Conservation (phyloP, 1,284 basidiomycete genomes). For the Leucoagaricus sp. region DNA sequence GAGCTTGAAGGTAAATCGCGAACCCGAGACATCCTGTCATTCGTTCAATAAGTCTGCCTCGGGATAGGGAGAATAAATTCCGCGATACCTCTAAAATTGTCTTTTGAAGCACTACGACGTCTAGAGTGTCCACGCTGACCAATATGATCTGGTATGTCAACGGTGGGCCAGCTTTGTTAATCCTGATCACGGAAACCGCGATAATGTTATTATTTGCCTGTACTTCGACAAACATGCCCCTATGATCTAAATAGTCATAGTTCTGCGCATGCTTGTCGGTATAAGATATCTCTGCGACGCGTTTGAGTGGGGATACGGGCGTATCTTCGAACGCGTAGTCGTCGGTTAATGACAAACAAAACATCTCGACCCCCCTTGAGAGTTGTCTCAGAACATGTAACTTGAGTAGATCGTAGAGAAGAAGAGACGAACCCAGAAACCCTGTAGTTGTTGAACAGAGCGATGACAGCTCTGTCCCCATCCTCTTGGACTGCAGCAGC, state of each 20-base stretch:
- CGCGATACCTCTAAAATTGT: background rate
- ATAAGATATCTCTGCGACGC: background rate
- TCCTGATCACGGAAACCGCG: background rate
- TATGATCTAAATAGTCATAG: background rate
- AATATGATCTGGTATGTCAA: conserved; percentile 13
- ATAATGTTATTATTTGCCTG: conserved; percentile 9
- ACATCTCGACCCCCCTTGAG: background rate
- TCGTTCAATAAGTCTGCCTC: background rate
- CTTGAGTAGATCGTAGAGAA: background rate
- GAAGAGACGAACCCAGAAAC: background rate
- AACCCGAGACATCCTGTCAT: background rate
- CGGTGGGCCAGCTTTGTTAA: background rate
- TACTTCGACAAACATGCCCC: background rate
- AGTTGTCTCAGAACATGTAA: background rate
- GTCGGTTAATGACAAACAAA: background rate
- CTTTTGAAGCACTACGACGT: background rate
- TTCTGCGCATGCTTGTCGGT: background rate
- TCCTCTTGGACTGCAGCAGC: background rate
- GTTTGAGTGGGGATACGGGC: background rate
- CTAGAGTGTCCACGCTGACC: conserved; percentile 4
- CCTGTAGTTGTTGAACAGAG: background rate
- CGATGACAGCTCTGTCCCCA: background rate
- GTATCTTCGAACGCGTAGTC: conserved; percentile 1
- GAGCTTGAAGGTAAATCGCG: conserved; percentile 7
- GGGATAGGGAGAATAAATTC: background rate